Evolutionary conservation across 2,329 filamentous ascomycete genomes (phyloP).

Genomic region (Ophiocordyceps unilateralis): DNA sequence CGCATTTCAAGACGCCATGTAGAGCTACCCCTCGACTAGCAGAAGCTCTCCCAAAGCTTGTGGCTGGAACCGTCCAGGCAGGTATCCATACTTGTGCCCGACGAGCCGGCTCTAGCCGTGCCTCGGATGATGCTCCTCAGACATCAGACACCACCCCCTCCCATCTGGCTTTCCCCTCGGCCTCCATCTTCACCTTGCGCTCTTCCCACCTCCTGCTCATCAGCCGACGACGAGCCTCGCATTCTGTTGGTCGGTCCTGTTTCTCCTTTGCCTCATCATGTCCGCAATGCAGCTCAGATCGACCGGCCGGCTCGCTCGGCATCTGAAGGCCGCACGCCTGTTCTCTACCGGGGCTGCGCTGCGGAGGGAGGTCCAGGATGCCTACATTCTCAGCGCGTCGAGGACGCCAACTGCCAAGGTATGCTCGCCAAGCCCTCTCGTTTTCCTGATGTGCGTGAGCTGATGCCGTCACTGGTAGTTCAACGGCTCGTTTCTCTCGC

Average conservation of each 20-base stretch:
- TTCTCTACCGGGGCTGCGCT: slow-evolving; percentile 29
- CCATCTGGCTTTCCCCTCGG: background rate
- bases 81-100: background rate
- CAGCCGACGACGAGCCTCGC: too few species aligned
- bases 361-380: slow-evolving; percentile 62
- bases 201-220: background rate
- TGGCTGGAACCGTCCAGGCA: background rate
- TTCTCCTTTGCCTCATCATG: slow-evolving; percentile 11
- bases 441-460: background rate
- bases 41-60: background rate
- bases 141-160: background rate
- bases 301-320: slow-evolving; percentile 18
- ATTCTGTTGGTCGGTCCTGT: too few species aligned
- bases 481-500: slow-evolving; percentile 74
- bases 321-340: slow-evolving; percentile 22
- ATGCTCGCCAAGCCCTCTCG: slow-evolving; percentile 1
- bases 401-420: slow-evolving; percentile 85
- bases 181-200: background rate
- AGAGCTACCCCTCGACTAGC: background rate
- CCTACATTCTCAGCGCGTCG: slow-evolving; percentile 82
- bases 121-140: background rate
- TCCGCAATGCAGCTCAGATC: slow-evolving; percentile 16
- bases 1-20: background rate
- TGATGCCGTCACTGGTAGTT: too few species aligned
- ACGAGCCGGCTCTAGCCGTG: background rate